Conservation (phyloP, 345 rosid genomes). For the Acer negundo region DNA sequence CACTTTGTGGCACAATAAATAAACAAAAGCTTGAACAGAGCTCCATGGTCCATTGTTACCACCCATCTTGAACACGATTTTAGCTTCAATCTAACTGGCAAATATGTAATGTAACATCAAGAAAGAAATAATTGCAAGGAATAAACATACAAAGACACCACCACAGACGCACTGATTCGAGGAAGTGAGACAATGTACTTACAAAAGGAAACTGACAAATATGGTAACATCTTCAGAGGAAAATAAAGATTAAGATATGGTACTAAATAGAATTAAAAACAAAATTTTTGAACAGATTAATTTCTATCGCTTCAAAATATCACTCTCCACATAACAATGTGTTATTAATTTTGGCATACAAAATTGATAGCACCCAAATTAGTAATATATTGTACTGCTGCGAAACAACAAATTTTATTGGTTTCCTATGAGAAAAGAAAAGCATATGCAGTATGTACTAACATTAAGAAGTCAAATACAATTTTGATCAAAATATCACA, state of each 20-base stretch:
- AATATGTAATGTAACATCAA: background rate
- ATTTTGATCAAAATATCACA: background rate
- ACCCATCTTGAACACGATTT: background rate
- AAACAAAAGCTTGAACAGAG: slow-evolving; percentile 3
- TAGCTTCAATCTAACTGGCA: background rate
- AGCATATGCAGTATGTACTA: background rate
- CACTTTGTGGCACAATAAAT: background rate
- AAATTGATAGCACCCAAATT: background rate
- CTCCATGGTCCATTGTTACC: background rate
- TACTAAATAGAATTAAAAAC: background rate
- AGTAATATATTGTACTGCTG: background rate
- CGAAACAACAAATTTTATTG: background rate
- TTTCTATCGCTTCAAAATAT: background rate
- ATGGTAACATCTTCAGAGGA: background rate
- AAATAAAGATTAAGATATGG: background rate
- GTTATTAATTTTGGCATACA: background rate
- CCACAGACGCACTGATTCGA: background rate
- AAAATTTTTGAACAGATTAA: background rate
- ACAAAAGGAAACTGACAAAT: background rate
- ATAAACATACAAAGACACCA: background rate
- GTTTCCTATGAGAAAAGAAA: background rate
- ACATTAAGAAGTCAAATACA: background rate
- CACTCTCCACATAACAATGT: background rate
- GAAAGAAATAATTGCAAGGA: background rate
- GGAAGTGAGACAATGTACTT: background rate